phyloP scores from a whole-genome alignment of 2,329 filamentous ascomycete species.

The Diaporthe ampelina region DNA sequence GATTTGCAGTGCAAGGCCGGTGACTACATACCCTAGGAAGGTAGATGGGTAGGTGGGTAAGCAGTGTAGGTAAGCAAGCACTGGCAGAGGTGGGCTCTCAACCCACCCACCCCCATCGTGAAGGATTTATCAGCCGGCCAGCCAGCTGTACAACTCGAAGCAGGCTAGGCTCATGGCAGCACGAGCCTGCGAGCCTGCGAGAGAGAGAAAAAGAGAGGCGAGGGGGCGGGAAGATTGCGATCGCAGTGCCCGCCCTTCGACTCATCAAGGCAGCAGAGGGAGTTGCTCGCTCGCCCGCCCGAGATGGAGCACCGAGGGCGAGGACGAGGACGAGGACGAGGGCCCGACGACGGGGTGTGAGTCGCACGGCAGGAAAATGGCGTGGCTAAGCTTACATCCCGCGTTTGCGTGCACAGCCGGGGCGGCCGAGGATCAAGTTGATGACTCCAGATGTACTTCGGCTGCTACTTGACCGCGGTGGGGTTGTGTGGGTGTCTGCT shows the following conservation, averaged over 20 bases:
- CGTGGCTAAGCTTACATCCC: constrained; percentile 17
- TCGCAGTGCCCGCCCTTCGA: not conserved
- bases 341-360: not conserved
- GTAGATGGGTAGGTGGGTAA: too few species aligned
- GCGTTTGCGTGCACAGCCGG: not conserved
- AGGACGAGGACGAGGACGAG: not conserved
- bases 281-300: not conserved
- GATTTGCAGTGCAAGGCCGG: too few species aligned
- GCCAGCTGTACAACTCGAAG: not conserved
- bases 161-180: not conserved
- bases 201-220: too few species aligned
- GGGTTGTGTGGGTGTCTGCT: too few species aligned
- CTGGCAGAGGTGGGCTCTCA: not conserved
- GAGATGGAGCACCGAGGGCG: not conserved
- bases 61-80: too few species aligned
- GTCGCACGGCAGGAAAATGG: constrained; percentile 2
- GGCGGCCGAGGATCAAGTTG: not conserved
- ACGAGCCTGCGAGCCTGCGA: too few species aligned
- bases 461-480: constrained; percentile 7
- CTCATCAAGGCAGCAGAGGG: not conserved
- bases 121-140: not conserved
- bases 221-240: too few species aligned
- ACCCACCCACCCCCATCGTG: not conserved
- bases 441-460: not conserved
- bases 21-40: too few species aligned